Evolutionary conservation across 768 basidiomycete genomes (phyloP).

Genomic region (Termitomyces sp.): DNA sequence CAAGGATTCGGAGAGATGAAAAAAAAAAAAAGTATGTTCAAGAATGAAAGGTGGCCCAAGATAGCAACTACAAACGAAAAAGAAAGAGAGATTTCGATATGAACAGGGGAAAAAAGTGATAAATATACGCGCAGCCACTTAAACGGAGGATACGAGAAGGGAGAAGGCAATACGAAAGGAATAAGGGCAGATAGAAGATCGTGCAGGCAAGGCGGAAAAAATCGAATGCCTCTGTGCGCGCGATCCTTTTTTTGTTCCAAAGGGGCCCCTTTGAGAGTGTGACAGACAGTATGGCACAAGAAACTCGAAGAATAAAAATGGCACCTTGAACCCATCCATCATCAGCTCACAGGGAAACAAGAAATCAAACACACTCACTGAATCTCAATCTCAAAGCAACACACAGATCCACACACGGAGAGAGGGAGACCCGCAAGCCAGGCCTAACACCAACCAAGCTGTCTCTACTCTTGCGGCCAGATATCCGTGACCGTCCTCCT

Average conservation of each 20-base stretch:
- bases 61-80: no score
- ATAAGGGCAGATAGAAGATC: background rate
- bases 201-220: background rate
- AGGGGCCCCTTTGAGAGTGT: no score
- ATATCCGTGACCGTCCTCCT: constrained; percentile 41
- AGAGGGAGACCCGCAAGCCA: background rate
- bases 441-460: background rate
- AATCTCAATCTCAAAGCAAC: background rate
- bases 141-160: background rate
- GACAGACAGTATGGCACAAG: background rate
- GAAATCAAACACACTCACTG: background rate
- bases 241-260: background rate
- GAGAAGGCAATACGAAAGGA: background rate
- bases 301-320: background rate
- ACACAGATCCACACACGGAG: background rate
- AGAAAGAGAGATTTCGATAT: background rate
- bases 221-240: background rate
- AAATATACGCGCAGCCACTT: constrained; percentile 6
- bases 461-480: constrained; percentile 23
- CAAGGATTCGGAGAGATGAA: no score
- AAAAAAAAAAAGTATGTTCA: no score
- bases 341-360: background rate
- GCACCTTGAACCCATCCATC: background rate
- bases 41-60: no score
- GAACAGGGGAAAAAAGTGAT: constrained; percentile 8